Conservation (phyloP, 352 stramenopile species). For the Pelagophyceae sp. region DNA sequence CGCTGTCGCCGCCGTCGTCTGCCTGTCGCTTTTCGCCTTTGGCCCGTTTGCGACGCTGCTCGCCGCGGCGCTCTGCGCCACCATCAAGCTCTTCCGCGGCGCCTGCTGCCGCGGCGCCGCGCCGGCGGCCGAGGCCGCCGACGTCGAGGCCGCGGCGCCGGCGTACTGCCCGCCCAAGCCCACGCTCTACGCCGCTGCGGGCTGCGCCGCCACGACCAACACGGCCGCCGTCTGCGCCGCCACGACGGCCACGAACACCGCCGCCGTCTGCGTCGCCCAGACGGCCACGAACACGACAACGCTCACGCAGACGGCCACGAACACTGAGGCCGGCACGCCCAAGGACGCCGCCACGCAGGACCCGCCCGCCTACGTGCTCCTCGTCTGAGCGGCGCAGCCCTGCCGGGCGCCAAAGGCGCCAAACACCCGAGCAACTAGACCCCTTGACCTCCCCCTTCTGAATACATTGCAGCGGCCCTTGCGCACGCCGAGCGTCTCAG, state of each 20-base stretch:
- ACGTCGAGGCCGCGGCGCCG: not conserved
- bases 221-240: not conserved
- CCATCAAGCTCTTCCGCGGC: not conserved
- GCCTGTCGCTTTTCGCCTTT: not conserved
- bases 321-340: not conserved
- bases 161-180: not conserved
- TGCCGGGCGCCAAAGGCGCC: too few relatives aligned
- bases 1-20: not conserved
- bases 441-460: too few relatives aligned
- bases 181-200: not conserved
- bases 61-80: too few relatives aligned
- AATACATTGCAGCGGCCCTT: too few relatives aligned
- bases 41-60: not conserved
- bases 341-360: not conserved
- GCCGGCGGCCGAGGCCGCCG: too few relatives aligned
- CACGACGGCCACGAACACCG: not conserved
- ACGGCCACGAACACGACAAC: not conserved
- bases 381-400: too few relatives aligned
- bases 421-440: too few relatives aligned
- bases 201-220: too few relatives aligned
- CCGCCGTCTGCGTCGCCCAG: not conserved
- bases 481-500: too few relatives aligned
- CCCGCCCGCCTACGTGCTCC: not conserved
- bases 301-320: not conserved
- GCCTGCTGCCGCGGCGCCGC: too few relatives aligned